Conservation (phyloP, 1,284 basidiomycete genomes). For the Albatrellus sp. region DNA sequence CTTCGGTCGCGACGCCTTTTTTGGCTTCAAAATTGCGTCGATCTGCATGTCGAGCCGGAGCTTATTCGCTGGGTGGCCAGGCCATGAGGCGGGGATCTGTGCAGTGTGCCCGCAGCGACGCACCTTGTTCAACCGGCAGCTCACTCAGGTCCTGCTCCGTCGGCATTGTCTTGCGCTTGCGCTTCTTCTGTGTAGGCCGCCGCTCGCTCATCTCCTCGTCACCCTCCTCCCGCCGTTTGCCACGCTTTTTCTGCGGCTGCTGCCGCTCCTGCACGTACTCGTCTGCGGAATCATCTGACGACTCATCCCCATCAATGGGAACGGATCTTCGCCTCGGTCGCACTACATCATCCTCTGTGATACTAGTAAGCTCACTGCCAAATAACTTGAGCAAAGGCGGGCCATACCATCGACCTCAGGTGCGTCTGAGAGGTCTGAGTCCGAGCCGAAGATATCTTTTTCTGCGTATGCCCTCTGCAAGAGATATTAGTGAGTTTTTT, state of each 20-base stretch:
- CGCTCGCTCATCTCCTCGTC: conserved; percentile 23
- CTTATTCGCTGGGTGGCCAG: conserved; percentile 38
- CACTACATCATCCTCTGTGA: too few species aligned
- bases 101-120: conserved; percentile 12
- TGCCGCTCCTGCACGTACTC: conserved; percentile 40
- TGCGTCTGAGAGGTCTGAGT: conserved; percentile 60
- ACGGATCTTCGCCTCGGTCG: too few species aligned
- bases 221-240: conserved; percentile 21
- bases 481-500: too few species aligned
- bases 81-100: conserved; percentile 3
- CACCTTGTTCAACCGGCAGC: conserved; percentile 63
- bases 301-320: conserved; percentile 28
- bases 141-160: conserved; percentile 51
- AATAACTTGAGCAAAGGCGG: neutral
- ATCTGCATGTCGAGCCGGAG: conserved; percentile 59
- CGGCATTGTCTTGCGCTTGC: conserved; percentile 36
- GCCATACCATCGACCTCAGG: conserved; percentile 38
- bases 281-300: conserved; percentile 52
- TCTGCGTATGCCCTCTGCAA: conserved; percentile 1
- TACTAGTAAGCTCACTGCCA: too few species aligned
- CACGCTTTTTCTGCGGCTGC: neutral
- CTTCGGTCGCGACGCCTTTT: conserved; percentile 49
- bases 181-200: conserved; percentile 21
- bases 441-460: conserved; percentile 60
- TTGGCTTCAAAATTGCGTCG: conserved; percentile 77